A percentile compares a stretch with the other conserved stretches of the same genome.
Conservation (phyloP, 306 rosid genomes). For the Abrus pulchellus region DNA sequence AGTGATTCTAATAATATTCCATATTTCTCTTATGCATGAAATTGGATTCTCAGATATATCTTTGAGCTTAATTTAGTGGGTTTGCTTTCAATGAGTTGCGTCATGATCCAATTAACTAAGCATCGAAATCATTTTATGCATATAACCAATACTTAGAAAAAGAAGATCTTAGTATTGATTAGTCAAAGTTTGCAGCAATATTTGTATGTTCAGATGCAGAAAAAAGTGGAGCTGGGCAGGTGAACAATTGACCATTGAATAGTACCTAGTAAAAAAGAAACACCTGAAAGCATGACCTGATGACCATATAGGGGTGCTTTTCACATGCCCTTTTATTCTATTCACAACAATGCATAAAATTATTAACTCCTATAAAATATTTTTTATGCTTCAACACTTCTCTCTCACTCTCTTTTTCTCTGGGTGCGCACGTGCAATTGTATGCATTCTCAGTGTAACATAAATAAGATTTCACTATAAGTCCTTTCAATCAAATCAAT, state of each 20-base stretch:
- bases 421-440: too few relatives aligned
- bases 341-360: background rate
- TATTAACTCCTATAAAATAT: too few relatives aligned
- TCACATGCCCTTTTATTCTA: slow-evolving; percentile 45
- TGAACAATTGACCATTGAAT: slow-evolving; percentile 33
- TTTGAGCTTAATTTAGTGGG: background rate
- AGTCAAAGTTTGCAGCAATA: slow-evolving; percentile 43
- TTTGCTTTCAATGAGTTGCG: slow-evolving; percentile 32
- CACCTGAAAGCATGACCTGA: background rate
- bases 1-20: background rate
- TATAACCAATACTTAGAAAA: slow-evolving; percentile 18
- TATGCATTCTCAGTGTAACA: too few relatives aligned
- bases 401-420: too few relatives aligned
- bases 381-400: too few relatives aligned
- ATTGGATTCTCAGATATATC: slow-evolving; percentile 23
- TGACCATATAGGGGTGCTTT: background rate
- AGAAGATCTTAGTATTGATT: slow-evolving; percentile 3
- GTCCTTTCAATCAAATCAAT: too few relatives aligned
- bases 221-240: slow-evolving; percentile 35
- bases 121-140: slow-evolving; percentile 17
- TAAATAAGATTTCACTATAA: too few relatives aligned
- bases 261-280: slow-evolving; percentile 5
- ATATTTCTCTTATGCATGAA: slow-evolving; percentile 43
- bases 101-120: slow-evolving; percentile 4
- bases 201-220: slow-evolving; percentile 30